Conservation (phyloP, 257 asterid species). For the Solanum habrochaites region DNA sequence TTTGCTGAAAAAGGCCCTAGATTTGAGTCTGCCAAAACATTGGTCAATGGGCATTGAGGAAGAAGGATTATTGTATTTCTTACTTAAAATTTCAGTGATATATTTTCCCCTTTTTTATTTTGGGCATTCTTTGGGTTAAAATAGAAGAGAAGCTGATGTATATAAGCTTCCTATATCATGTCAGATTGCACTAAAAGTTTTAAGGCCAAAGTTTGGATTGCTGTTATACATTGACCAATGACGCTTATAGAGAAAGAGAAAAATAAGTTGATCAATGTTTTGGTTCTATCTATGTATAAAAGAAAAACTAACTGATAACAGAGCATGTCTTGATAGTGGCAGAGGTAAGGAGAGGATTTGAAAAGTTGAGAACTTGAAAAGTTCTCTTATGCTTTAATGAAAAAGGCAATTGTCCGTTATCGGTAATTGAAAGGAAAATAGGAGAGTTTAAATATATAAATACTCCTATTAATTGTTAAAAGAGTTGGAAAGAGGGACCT, state of each 20-base stretch:
- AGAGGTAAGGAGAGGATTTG: too few species aligned
- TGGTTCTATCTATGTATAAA: neutral
- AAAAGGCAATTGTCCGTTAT: too few species aligned
- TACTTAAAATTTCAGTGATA: neutral
- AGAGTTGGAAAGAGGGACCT: too few species aligned
- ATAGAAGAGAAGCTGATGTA: constrained; percentile 42
- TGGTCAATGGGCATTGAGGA: constrained; percentile 16
- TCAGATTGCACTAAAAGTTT: neutral
- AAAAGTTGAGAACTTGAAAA: too few species aligned
- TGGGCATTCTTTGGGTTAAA: neutral
- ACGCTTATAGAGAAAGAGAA: neutral
- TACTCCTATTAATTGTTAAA: too few species aligned
- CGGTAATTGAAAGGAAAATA: too few species aligned
- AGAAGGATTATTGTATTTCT: neutral
- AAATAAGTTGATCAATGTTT: neutral
- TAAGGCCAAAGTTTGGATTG: neutral
- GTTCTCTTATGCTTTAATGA: too few species aligned
- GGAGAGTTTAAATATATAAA: too few species aligned
- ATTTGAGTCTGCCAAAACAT: constrained; percentile 48
- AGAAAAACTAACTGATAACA: neutral
- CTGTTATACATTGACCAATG: neutral
- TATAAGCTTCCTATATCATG: neutral
- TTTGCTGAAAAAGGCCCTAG: constrained; percentile 58
- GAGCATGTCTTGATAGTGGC: neutral
- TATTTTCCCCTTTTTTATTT: neutral